Evolutionary conservation across 495 filamentous ascomycete genomes (phyloP).

Genomic region (Chlorociboria aeruginascens): DNA sequence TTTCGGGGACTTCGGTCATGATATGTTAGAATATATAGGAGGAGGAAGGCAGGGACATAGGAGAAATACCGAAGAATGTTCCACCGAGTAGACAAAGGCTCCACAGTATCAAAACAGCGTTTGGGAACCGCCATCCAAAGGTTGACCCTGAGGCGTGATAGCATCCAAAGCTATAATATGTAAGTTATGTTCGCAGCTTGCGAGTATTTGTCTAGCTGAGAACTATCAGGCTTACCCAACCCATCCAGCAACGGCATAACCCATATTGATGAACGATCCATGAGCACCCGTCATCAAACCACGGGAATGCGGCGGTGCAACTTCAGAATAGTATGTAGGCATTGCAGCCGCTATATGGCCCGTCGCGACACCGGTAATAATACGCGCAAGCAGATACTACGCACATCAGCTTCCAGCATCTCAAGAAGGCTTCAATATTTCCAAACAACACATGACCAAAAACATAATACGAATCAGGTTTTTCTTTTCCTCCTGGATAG

Average conservation of each 20-base stretch:
- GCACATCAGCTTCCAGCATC: not conserved
- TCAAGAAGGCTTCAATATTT: not conserved
- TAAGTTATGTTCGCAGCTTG: not conserved
- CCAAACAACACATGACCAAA: not conserved
- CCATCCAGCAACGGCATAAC: slow-evolving; percentile 5
- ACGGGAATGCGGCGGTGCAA: slow-evolving; percentile 3
- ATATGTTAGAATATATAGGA: not conserved
- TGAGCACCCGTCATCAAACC: slow-evolving; percentile 8
- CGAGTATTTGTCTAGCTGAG: not conserved
- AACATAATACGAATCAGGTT: no score
- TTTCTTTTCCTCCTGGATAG: no score
- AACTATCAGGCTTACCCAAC: not conserved
- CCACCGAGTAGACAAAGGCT: slow-evolving; percentile 2
- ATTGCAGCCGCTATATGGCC: not conserved
- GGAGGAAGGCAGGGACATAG: no score
- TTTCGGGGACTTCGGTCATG: slow-evolving; percentile 18
- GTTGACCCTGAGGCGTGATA: not conserved
- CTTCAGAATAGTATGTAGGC: slow-evolving; percentile 6
- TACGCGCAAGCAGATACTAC: slow-evolving; percentile 1
- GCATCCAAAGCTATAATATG: not conserved
- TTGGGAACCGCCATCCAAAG: slow-evolving; percentile 5
- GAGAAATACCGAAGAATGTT: slow-evolving; percentile 1
- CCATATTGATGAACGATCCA: slow-evolving; percentile 1
- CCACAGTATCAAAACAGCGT: slow-evolving; percentile 6
- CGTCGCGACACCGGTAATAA: slow-evolving; percentile 4